Percentiles rank a stretch among this genome's conserved stretches.
Evolutionary conservation across 2,329 filamentous ascomycete species (phyloP).

Genomic region (Epichloe typhina): DNA sequence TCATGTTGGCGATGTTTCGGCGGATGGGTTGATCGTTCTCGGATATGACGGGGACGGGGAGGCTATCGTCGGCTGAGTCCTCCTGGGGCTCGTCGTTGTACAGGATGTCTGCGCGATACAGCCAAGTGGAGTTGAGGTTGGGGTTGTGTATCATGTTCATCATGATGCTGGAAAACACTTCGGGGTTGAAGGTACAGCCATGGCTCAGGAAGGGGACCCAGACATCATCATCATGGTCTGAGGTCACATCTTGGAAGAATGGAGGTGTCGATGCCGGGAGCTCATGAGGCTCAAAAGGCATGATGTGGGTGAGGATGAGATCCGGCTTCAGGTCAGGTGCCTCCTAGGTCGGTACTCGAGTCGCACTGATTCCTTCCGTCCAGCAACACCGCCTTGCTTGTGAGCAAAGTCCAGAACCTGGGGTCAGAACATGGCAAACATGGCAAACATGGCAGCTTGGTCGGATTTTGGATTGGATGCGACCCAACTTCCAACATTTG

Average conservation of each 20-base stretch:
- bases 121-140: conserved; percentile 64
- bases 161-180: conserved; percentile 54
- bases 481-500: background rate
- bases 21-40: conserved; percentile 3
- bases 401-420: background rate
- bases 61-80: conserved; percentile 1
- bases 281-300: conserved; percentile 18
- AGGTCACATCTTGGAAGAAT: conserved; percentile 15
- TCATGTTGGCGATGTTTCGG: conserved; percentile 14
- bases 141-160: conserved; percentile 65
- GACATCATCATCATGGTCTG: conserved; percentile 4
- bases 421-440: too few species aligned
- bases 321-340: background rate
- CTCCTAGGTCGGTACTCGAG: background rate
- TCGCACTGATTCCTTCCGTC: background rate
- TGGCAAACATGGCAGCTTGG: too few species aligned
- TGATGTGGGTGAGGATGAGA: background rate
- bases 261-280: conserved; percentile 14
- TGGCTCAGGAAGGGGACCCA: conserved; percentile 46
- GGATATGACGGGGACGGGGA: background rate
- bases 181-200: conserved; percentile 47
- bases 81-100: conserved; percentile 17
- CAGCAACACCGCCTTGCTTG: background rate
- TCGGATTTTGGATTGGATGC: too few species aligned
- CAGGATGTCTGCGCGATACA: conserved; percentile 67